Conservation (phyloP, 257 asterid species). For the Nyctanthes arbortristis region DNA sequence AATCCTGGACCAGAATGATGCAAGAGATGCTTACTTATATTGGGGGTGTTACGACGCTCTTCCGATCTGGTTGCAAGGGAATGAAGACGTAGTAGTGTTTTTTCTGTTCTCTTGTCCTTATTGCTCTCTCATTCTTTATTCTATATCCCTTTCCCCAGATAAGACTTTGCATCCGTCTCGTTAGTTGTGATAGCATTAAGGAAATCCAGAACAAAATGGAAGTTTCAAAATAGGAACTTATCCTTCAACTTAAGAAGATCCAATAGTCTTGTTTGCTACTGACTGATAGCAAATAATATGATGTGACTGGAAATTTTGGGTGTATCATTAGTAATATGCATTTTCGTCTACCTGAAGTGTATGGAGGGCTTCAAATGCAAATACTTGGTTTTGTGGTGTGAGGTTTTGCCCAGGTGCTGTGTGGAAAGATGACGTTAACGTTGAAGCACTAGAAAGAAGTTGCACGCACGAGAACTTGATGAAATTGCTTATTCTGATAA, state of each 20-base stretch:
- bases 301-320: too few species aligned
- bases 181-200: conserved; percentile 29
- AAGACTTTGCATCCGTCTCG: conserved; percentile 23
- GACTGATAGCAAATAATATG: too few species aligned
- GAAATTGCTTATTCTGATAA: too few species aligned
- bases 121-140: conserved; percentile 27
- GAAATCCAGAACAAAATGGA: conserved; percentile 12
- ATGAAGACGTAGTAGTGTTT: conserved; percentile 29
- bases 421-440: too few species aligned
- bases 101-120: conserved; percentile 25
- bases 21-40: conserved; percentile 29
- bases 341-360: too few species aligned
- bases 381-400: too few species aligned
- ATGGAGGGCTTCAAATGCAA: too few species aligned
- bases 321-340: too few species aligned
- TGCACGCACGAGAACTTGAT: too few species aligned
- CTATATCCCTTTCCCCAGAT: conserved; percentile 31
- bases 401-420: too few species aligned
- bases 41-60: conserved; percentile 43
- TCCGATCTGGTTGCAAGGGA: conserved; percentile 35
- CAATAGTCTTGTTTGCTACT: too few species aligned
- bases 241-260: conserved; percentile 18
- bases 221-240: conserved; percentile 17
- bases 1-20: conserved; percentile 31
- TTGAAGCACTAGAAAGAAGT: too few species aligned